A percentile compares a stretch with the other conserved stretches of the same genome.
These are phyloP conservation scores for Arachis hypogaea DNA, from an alignment of 306 rosid species.

Conservation along the genomic window DNA sequence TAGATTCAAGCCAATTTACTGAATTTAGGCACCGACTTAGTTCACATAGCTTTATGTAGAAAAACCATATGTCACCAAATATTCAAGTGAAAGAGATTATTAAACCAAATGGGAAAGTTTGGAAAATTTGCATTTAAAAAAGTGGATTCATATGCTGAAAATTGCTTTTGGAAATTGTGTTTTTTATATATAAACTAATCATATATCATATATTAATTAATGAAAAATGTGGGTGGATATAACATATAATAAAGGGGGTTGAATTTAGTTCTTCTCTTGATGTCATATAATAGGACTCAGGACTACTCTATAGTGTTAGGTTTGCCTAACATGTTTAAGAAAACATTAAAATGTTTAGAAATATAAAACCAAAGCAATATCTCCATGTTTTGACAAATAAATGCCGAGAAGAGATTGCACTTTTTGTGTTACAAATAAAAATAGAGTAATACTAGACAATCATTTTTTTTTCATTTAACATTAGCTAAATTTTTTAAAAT, in stretches of 20 bases:
- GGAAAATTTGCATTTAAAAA: neutral
- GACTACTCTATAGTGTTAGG: neutral
- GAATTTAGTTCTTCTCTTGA: neutral
- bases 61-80: neutral
- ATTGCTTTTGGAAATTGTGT: no score
- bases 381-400: neutral
- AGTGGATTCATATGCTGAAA: neutral
- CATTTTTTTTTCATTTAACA: no score
- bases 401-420: neutral
- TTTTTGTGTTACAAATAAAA: neutral
- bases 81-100: neutral
- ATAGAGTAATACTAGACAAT: no score
- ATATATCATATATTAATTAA: no score
- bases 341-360: neutral
- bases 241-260: no score
- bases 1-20: neutral
- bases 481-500: no score
- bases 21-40: neutral
- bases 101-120: neutral
- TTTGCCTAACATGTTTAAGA: neutral
- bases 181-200: no score
- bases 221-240: no score
- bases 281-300: no score
- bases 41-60: slow-evolving; percentile 1
- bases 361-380: neutral